Evolutionary conservation across 2,329 filamentous ascomycete genomes (phyloP).

Genomic region (Beauveria sp.): DNA sequence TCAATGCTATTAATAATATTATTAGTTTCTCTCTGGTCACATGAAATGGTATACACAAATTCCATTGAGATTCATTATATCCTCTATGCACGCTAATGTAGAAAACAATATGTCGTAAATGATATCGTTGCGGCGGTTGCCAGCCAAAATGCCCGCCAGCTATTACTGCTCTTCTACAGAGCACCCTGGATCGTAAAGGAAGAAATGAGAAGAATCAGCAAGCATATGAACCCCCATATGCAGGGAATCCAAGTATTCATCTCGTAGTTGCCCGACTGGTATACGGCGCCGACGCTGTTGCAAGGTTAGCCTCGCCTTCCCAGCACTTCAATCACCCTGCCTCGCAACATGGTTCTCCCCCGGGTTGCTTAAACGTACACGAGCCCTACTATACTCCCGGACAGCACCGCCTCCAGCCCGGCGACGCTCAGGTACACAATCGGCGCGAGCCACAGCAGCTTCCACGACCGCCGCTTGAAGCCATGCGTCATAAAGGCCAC

Average conservation of each 20-base stretch:
- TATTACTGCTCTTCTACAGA: slow-evolving; percentile 41
- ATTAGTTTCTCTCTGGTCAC: too few species aligned
- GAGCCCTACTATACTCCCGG: slow-evolving; percentile 73
- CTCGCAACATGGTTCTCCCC: neutral
- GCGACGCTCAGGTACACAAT: slow-evolving; percentile 64
- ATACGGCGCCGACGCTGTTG: slow-evolving; percentile 66
- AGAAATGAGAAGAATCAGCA: slow-evolving; percentile 73
- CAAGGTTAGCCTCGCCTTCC: slow-evolving; percentile 13
- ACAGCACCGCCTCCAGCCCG: slow-evolving; percentile 67
- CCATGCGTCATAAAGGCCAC: slow-evolving; percentile 69
- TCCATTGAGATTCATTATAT: neutral
- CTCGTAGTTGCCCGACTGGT: slow-evolving; percentile 72
- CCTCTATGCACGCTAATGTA: neutral
- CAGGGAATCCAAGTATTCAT: slow-evolving; percentile 96
- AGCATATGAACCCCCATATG: slow-evolving; percentile 79
- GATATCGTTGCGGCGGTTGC: neutral
- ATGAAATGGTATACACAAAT: too few species aligned
- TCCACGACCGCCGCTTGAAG: slow-evolving; percentile 47
- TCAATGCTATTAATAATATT: too few species aligned
- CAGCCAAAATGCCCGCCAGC: neutral
- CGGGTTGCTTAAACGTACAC: slow-evolving; percentile 47
- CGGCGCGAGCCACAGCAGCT: slow-evolving; percentile 63
- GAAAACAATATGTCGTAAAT: neutral
- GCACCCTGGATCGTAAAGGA: slow-evolving; percentile 92
- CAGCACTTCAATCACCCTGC: neutral